Base-by-base conservation (phyloP, 768 basidiomycete species). In the Rhodotorula kratochvilovae region DNA sequence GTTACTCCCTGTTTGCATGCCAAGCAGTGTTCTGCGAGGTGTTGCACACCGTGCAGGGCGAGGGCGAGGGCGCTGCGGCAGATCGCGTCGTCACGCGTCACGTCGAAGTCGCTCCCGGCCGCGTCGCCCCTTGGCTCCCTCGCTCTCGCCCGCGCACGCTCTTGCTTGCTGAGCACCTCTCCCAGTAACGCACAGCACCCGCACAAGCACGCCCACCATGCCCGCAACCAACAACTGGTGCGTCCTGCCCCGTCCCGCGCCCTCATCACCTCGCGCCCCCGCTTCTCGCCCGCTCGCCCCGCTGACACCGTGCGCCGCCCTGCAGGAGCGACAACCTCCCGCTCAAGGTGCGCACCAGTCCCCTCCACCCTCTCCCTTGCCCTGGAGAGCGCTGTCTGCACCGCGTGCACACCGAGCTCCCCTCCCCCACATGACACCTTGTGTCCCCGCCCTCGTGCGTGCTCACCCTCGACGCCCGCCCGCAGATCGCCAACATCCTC, bases 321-420 rank as follows among this genome's bases (percentile, higher is more conserved):
- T 27, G 36, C 60, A 74, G 73, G 73, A 67, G 53, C 33, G 73
- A 74, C 54, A 63, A 74, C 63, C 61, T 74, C n/a, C 60, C 70
- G 7, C 73, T 74, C 68, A 74, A 70, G 68, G 69, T 67, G 15
- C n/a, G 60, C 42, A 31, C 27, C 3, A 23, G 19, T 10, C 17
- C 8, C 23, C 25, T 36, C 10, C 19, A 33, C 31, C 31, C 17
- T 19, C 8, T 3, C 29, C 39, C n/a, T 33, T 19, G 46, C 46
- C 16, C 25, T 12, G 33, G 5, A 23, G 13, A 27, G n/a, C 25
- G 39, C 11, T 17, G 19, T 17, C 29, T 19, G 5, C 8, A 27
- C 12, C 7, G 35, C 11, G 19, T 16, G 7, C 31, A 33, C 33
- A 5, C 33, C 33, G 2, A 5, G 19, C 33, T 23, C 21, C 17